These are phyloP conservation scores for Leishmania gerbilli DNA, from an alignment of 208 protist species.

Conservation along the genomic window DNA sequence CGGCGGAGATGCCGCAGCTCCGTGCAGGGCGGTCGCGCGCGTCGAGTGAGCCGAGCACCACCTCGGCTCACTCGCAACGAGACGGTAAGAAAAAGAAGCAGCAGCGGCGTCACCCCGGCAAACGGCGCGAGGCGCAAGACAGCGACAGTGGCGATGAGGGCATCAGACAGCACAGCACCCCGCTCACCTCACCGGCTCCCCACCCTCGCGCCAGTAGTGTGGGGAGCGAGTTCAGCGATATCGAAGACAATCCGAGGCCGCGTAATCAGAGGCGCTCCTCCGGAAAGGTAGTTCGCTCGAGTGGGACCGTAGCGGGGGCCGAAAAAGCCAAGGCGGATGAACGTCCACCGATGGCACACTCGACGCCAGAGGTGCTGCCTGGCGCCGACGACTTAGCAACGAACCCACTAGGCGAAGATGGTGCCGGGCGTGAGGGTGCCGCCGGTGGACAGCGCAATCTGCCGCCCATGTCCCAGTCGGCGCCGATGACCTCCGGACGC, in stretches of 20 bases:
- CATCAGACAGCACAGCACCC: slow-evolving; percentile 17
- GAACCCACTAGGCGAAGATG: not conserved
- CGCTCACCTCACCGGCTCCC: slow-evolving; percentile 20
- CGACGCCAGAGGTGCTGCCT: not conserved
- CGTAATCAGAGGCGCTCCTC: not conserved
- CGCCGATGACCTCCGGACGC: not conserved
- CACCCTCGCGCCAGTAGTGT: slow-evolving; percentile 8
- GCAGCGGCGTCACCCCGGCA: not conserved
- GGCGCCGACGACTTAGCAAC: not conserved
- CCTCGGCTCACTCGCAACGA: not conserved
- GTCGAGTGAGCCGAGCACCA: not conserved
- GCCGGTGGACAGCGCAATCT: not conserved
- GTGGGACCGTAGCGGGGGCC: not conserved
- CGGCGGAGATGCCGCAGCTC: slow-evolving; percentile 17
- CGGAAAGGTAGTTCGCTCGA: not conserved
- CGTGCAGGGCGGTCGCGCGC: not conserved
- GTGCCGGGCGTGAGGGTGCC: not conserved
- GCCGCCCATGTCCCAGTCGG: slow-evolving; percentile 15
- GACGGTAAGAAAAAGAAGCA: slow-evolving; percentile 5
- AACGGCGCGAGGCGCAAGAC: slow-evolving; percentile 9
- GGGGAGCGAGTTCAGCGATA: slow-evolving; percentile 29
- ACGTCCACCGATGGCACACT: not conserved
- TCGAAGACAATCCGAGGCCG: slow-evolving; percentile 21
- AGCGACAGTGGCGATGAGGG: slow-evolving; percentile 23
- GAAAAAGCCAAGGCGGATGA: not conserved